phyloP scores from a whole-genome alignment of 192 early-diverging fungal genomes.

The Rhizophagus prolifer region DNA sequence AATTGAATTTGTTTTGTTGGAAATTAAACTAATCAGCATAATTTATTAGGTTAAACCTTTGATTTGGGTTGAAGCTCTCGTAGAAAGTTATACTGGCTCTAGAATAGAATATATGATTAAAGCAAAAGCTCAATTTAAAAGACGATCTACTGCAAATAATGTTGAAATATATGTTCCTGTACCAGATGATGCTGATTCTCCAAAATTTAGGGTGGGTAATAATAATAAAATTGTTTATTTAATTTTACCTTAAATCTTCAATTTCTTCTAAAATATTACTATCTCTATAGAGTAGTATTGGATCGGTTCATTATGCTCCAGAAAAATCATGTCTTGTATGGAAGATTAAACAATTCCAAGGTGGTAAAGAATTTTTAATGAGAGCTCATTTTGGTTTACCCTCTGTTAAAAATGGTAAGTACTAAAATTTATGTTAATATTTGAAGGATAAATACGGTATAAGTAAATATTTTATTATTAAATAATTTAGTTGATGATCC shows the following conservation, averaged over 20 bases:
- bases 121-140: constrained; percentile 97
- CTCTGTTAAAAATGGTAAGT: constrained; percentile 71
- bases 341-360: constrained; percentile 98
- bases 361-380: constrained; percentile 95
- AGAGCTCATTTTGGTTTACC: constrained; percentile 84
- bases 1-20: not conserved
- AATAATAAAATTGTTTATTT: not conserved
- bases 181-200: constrained; percentile 94
- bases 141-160: constrained; percentile 94
- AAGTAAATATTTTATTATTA: not conserved
- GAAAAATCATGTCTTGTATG: constrained; percentile 93
- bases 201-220: constrained; percentile 81
- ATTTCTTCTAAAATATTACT: not conserved
- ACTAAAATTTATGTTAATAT: not conserved
- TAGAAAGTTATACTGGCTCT: constrained; percentile 86
- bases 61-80: constrained; percentile 80
- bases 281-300: constrained; percentile 68
- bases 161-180: constrained; percentile 98
- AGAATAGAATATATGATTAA: constrained; percentile 96
- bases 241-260: not conserved
- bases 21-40: not conserved
- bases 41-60: constrained; percentile 66
- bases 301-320: constrained; percentile 88
- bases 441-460: no score
- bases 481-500: constrained; percentile 62